Percentiles rank a stretch among this genome's conserved stretches.
These are phyloP conservation scores for Mrakiaceae sp. DNA, from an alignment of 1,284 basidiomycete species.

Conservation along the genomic window DNA sequence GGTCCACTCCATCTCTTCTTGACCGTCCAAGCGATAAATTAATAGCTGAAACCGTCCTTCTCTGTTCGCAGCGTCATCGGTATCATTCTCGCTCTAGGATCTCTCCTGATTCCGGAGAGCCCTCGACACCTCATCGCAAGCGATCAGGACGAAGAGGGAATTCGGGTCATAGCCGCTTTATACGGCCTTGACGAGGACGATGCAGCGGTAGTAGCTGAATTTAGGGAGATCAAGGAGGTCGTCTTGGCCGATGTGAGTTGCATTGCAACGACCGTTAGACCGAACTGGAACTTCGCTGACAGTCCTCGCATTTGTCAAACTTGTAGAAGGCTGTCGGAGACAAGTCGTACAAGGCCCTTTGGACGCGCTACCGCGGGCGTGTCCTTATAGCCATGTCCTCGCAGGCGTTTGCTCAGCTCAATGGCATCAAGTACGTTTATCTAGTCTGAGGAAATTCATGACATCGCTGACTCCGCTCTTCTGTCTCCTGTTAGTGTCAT, in stretches of 20 bases:
- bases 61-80: conserved; percentile 55
- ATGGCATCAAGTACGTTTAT: conserved; percentile 62
- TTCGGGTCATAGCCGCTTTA: conserved; percentile 78
- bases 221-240: conserved; percentile 82
- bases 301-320: too few species aligned
- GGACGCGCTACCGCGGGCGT: conserved; percentile 74
- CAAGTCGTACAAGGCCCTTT: conserved; percentile 72
- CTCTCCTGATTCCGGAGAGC: conserved; percentile 81
- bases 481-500: conserved; percentile 45
- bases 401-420: conserved; percentile 59
- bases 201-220: conserved; percentile 66
- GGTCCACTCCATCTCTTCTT: not conserved
- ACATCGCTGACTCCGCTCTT: conserved; percentile 3
- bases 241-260: conserved; percentile 61
- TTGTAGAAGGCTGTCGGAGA: conserved; percentile 55
- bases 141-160: conserved; percentile 72
- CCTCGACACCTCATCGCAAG: conserved; percentile 89
- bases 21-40: conserved; percentile 27
- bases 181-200: conserved; percentile 75
- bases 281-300: not conserved
- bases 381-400: conserved; percentile 95
- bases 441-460: not conserved
- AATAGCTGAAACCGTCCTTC: conserved; percentile 23
- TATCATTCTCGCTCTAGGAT: conserved; percentile 65
- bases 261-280: not conserved